Conservation (phyloP, 73 alveolate genomes). For the Tetrahymena malaccensis region DNA sequence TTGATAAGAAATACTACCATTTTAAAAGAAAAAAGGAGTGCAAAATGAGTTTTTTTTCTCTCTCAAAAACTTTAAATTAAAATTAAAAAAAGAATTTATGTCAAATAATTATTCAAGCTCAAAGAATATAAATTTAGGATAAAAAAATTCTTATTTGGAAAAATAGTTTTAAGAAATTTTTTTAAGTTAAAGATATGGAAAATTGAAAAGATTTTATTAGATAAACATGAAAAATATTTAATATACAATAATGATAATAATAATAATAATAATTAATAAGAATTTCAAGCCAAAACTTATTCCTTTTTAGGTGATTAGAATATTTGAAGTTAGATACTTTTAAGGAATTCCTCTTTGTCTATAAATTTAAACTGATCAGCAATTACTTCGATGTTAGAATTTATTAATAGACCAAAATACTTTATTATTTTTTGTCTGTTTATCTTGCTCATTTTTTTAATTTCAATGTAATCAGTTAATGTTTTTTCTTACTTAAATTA, state of each 20-base stretch:
- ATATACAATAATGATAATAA: too few relatives aligned
- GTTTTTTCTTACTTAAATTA: neutral
- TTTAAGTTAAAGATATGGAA: neutral
- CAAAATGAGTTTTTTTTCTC: too few relatives aligned
- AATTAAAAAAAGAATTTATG: too few relatives aligned
- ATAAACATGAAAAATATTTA: neutral
- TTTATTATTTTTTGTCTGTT: neutral
- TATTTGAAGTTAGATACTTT: neutral
- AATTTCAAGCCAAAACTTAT: neutral
- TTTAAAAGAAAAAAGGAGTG: too few relatives aligned
- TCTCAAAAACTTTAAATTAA: too few relatives aligned
- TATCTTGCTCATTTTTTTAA: neutral
- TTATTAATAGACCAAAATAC: neutral
- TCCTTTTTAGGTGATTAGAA: neutral
- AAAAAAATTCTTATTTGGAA: too few relatives aligned
- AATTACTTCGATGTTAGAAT: neutral
- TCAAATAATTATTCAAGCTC: too few relatives aligned
- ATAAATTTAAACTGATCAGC: neutral
- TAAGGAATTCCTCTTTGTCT: neutral
- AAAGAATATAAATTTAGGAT: too few relatives aligned
- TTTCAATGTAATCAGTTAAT: neutral
- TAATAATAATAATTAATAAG: neutral
- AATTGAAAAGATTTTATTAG: neutral
- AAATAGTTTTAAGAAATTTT: too few relatives aligned
- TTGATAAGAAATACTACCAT: too few relatives aligned